Evolutionary conservation across 2,329 filamentous ascomycete genomes (phyloP).

Genomic region (Microdochium paspali): DNA sequence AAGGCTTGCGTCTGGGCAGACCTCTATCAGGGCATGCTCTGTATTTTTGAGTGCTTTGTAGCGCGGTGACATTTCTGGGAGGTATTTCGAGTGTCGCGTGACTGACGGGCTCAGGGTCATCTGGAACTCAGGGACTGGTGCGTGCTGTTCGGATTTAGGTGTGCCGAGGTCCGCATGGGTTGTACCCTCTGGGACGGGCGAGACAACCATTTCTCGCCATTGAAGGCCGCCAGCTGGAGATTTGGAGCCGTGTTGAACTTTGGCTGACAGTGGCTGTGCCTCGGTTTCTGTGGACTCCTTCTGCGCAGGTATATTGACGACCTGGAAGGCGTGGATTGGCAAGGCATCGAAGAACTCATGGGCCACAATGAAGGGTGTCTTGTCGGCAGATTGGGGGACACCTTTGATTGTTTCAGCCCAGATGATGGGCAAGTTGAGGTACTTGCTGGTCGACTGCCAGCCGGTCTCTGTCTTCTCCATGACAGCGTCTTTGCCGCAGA

Average conservation of each 20-base stretch:
- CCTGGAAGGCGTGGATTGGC: conserved; percentile 91
- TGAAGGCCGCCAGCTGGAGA: conserved; percentile 42
- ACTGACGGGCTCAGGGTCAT: conserved; percentile 65
- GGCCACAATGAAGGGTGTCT: conserved; percentile 85
- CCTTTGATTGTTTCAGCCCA: conserved; percentile 87
- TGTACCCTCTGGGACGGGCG: conserved; percentile 48
- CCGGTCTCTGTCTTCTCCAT: conserved; percentile 66
- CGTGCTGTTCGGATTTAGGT: conserved; percentile 38
- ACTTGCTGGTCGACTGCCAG: conserved; percentile 66
- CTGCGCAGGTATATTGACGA: conserved; percentile 36
- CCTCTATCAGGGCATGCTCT: conserved; percentile 68
- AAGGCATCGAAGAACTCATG: conserved; percentile 99
- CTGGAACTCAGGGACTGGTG: conserved; percentile 73
- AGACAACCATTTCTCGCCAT: conserved; percentile 79
- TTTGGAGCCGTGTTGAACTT: conserved; percentile 24
- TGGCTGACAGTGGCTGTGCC: conserved; percentile 24
- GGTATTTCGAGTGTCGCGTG: conserved; percentile 75
- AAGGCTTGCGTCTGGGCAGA: conserved; percentile 78
- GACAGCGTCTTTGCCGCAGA: conserved; percentile 63
- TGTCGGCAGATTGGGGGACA: conserved; percentile 60
- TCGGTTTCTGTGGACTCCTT: conserved; percentile 22
- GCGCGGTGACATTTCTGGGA: conserved; percentile 72
- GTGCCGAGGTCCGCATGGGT: conserved; percentile 45
- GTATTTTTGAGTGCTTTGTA: conserved; percentile 65
- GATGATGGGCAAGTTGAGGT: conserved; percentile 63